Percentiles rank a stretch among this genome's conserved stretches.
These are phyloP conservation scores for Aspergillus leporis DNA, from an alignment of 495 filamentous ascomycete species.

Conservation along the genomic window DNA sequence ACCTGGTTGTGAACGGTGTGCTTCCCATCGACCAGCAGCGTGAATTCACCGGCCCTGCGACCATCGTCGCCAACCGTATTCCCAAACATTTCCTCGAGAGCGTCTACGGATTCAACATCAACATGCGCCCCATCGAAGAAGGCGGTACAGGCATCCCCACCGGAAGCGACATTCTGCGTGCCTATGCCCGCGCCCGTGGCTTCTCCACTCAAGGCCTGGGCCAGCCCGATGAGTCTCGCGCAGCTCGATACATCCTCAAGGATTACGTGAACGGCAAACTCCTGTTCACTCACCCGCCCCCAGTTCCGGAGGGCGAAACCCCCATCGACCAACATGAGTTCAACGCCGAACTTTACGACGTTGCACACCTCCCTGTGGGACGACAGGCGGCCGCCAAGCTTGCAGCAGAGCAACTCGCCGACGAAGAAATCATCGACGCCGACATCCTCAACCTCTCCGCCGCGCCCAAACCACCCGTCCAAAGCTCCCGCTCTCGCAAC, in stretches of 20 bases:
- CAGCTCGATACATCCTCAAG: conserved; percentile 87
- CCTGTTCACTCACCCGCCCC: conserved; percentile 87
- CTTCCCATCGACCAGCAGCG: conserved; percentile 96
- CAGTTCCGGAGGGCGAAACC: conserved; percentile 49
- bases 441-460: conserved; percentile 25
- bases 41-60: conserved; percentile 87
- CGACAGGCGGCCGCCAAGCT: conserved; percentile 57
- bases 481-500: conserved; percentile 68
- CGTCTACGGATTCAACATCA: conserved; percentile 88
- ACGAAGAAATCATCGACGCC: conserved; percentile 38
- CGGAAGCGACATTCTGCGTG: conserved; percentile 78
- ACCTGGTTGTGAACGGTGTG: conserved; percentile 93
- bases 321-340: conserved; percentile 71
- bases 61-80: conserved; percentile 84
- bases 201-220: conserved; percentile 86
- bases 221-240: conserved; percentile 89
- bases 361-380: conserved; percentile 70
- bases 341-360: conserved; percentile 86
- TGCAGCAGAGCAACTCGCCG: conserved; percentile 37
- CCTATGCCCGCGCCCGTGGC: conserved; percentile 86
- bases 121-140: conserved; percentile 80
- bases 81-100: conserved; percentile 90
- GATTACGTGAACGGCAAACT: conserved; percentile 98
- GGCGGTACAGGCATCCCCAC: conserved; percentile 90
- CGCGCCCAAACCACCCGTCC: conserved; percentile 25